Conservation (phyloP, 2,329 filamentous ascomycete genomes). For the Cordyceps pruinosa region DNA sequence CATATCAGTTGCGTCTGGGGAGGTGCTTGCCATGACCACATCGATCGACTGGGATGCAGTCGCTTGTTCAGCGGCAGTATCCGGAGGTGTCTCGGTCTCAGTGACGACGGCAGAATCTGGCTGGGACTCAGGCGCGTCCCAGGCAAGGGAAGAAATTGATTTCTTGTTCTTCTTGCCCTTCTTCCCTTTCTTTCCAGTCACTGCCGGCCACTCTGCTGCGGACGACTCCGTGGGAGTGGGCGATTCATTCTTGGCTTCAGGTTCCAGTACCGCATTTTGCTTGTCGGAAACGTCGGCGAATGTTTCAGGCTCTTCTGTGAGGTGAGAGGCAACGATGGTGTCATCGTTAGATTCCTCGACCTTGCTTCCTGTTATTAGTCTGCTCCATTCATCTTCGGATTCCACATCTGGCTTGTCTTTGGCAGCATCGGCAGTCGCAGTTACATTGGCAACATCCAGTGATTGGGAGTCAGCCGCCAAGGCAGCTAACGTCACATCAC, state of each 20-base stretch:
- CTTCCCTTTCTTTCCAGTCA: constrained; percentile 18
- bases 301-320: neutral
- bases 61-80: neutral
- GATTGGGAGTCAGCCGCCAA: neutral
- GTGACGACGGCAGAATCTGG: neutral
- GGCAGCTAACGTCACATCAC: neutral
- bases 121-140: neutral
- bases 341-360: constrained; percentile 12
- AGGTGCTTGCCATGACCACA: neutral
- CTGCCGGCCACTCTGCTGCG: neutral
- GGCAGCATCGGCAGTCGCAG: neutral
- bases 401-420: neutral
- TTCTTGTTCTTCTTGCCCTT: constrained; percentile 26
- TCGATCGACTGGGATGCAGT: constrained; percentile 16
- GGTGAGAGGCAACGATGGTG: neutral
- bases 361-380: constrained; percentile 12
- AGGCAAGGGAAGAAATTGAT: neutral
- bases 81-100: neutral
- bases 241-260: constrained; percentile 22
- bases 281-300: neutral
- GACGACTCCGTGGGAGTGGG: neutral
- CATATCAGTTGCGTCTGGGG: neutral
- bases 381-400: constrained; percentile 14
- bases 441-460: neutral
- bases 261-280: neutral